Conservation (phyloP, 805 yeast species). For the Kluyveromyces lactis region DNA sequence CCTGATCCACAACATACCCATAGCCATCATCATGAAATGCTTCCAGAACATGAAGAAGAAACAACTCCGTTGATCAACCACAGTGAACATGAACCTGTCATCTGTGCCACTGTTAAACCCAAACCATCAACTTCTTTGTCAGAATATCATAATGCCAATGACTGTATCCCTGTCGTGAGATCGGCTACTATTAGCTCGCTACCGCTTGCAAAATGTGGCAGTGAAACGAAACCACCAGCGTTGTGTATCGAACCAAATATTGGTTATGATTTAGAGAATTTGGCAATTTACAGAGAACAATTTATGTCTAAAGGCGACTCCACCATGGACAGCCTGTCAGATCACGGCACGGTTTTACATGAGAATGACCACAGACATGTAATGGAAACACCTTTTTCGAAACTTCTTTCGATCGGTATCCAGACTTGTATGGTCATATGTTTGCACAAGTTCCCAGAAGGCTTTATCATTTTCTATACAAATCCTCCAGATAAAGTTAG, state of each 20-base stretch:
- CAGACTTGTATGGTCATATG: constrained; percentile 86
- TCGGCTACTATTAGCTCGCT: constrained; percentile 2
- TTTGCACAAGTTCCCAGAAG: constrained; percentile 91
- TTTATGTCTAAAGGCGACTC: constrained; percentile 11
- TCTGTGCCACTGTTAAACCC: constrained; percentile 6
- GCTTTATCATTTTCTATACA: constrained; percentile 72
- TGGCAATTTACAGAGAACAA: constrained; percentile 26
- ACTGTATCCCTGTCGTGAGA: constrained; percentile 13
- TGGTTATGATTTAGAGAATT: constrained; percentile 30
- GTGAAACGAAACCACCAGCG: constrained; percentile 5
- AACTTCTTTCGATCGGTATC: constrained; percentile 76
- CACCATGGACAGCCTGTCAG: constrained; percentile 12
- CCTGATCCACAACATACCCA: too few species aligned
- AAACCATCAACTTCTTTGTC: not conserved
- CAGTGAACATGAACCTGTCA: constrained; percentile 8
- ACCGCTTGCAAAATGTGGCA: constrained; percentile 1
- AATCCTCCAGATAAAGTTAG: constrained; percentile 44
- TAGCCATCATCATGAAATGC: not conserved
- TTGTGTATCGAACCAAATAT: constrained; percentile 28
- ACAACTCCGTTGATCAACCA: constrained; percentile 5
- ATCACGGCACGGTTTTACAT: not conserved
- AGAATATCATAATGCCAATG: not conserved
- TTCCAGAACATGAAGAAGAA: constrained; percentile 3
- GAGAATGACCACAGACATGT: constrained; percentile 64
- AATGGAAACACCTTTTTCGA: constrained; percentile 65